These are phyloP conservation scores for Trifolium subterraneum DNA, from an alignment of 306 rosid species.

Conservation along the genomic window DNA sequence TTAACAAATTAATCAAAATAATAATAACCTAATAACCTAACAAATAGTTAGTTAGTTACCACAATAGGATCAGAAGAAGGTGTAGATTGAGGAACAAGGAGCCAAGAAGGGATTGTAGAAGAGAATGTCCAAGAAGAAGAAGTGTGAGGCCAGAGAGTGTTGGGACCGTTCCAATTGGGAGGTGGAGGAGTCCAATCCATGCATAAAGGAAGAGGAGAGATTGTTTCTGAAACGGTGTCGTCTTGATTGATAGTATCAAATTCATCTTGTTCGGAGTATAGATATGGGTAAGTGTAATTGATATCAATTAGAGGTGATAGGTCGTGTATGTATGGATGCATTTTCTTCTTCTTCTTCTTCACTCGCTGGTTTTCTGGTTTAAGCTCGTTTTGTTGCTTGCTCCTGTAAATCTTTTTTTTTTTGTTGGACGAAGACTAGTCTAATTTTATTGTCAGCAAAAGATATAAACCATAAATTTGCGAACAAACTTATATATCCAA, in stretches of 20 bases:
- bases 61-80: conserved; percentile 72
- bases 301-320: conserved; percentile 42
- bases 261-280: background rate
- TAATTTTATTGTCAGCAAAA: too few relatives aligned
- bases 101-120: conserved; percentile 80
- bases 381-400: too few relatives aligned
- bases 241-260: background rate
- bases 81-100: conserved; percentile 56
- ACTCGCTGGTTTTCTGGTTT: too few relatives aligned
- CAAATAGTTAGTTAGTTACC: conserved; percentile 46
- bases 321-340: background rate
- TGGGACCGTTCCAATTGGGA: conserved; percentile 69
- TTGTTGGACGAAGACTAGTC: too few relatives aligned
- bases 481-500: too few relatives aligned
- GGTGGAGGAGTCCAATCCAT: conserved; percentile 97
- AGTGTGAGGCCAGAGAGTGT: conserved; percentile 74
- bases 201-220: conserved; percentile 86
- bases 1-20: background rate
- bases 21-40: too few relatives aligned
- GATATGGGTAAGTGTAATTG: conserved; percentile 38
- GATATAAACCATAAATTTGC: too few relatives aligned
- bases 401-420: too few relatives aligned
- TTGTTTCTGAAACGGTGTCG: conserved; percentile 45
- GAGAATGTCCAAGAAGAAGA: conserved; percentile 82
- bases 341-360: background rate